These are phyloP conservation scores for Diaporthe sp. DNA, from an alignment of 2,329 filamentous ascomycete genomes.

Conservation along the genomic window DNA sequence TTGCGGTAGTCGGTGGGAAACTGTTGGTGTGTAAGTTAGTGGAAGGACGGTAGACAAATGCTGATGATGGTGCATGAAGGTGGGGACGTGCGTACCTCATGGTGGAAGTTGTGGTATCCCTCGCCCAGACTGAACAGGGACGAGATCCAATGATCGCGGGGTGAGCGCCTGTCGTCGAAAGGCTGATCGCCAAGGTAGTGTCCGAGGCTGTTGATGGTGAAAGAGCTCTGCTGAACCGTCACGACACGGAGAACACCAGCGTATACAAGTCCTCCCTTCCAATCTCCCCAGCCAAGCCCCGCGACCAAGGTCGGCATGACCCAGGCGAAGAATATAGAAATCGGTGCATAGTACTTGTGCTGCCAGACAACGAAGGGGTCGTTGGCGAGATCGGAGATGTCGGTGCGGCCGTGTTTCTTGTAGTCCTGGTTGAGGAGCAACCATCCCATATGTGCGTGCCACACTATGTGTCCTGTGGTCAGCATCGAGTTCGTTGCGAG, in stretches of 20 bases:
- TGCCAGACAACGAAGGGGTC: conserved; percentile 89
- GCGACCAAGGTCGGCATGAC: conserved; percentile 81
- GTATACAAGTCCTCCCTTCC: conserved; percentile 85
- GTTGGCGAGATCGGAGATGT: conserved; percentile 90
- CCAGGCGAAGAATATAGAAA: conserved; percentile 82
- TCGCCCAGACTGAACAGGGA: conserved; percentile 86
- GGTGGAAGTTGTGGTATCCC: conserved; percentile 96
- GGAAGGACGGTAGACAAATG: not conserved
- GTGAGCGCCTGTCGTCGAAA: conserved; percentile 93
- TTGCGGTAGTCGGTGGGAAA: conserved; percentile 95
- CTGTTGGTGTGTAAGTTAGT: conserved; percentile 52
- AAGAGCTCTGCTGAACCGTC: conserved; percentile 92
- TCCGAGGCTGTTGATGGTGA: conserved; percentile 92
- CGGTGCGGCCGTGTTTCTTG: conserved; percentile 87
- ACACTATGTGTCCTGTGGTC: conserved; percentile 54
- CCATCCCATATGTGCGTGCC: conserved; percentile 90
- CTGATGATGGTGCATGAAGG: not conserved
- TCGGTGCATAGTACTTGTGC: conserved; percentile 87
- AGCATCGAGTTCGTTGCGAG: not conserved
- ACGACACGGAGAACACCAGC: conserved; percentile 88
- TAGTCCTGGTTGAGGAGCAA: conserved; percentile 96
- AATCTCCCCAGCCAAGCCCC: conserved; percentile 85
- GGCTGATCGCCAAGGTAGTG: conserved; percentile 95
- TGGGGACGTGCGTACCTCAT: conserved; percentile 59
- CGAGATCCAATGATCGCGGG: conserved; percentile 88